These are phyloP conservation scores for Martiniozyma asiatica DNA, from an alignment of 1,139 yeast genomes.

Conservation along the genomic window DNA sequence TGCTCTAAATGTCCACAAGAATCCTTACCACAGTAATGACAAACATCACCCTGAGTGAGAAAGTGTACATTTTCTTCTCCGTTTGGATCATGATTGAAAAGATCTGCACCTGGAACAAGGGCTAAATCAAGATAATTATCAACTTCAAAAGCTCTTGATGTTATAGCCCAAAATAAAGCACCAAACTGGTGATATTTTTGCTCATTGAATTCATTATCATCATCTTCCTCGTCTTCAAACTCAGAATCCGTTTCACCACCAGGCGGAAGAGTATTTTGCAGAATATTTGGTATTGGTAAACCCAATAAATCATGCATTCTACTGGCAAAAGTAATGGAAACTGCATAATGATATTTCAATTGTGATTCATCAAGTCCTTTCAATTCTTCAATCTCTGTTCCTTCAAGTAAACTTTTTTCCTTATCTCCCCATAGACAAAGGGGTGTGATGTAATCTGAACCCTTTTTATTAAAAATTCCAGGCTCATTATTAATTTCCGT, in stretches of 20 bases:
- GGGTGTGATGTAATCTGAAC: conserved; percentile 30
- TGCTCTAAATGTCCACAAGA: conserved; percentile 38
- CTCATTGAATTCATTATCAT: conserved; percentile 11
- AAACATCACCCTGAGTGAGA: conserved; percentile 59
- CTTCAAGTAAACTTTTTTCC: conserved; percentile 36
- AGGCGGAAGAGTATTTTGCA: conserved; percentile 21
- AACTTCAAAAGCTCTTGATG: conserved; percentile 71
- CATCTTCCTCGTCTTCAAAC: conserved; percentile 5
- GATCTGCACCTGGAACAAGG: conserved; percentile 83
- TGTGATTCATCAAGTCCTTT: conserved; percentile 55
- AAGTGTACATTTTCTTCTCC: conserved; percentile 59
- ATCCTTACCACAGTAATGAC: conserved; percentile 59
- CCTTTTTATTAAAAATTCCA: conserved; percentile 11
- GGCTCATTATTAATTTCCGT: conserved; percentile 1
- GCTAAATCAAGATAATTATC: conserved; percentile 66
- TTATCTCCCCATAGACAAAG: conserved; percentile 54
- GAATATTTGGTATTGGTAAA: conserved; percentile 24
- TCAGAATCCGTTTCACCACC: conserved; percentile 8
- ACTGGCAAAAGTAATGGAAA: conserved; percentile 39
- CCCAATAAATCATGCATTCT: conserved; percentile 21
- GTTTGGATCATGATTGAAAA: conserved; percentile 60
- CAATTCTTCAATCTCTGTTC: conserved; percentile 57
- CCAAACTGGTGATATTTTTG: conserved; percentile 33
- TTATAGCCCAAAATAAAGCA: conserved; percentile 42
- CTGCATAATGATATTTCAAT: conserved; percentile 39